phyloP scores from a whole-genome alignment of 1,284 basidiomycete genomes.

The Ustilago vetiveriae region DNA sequence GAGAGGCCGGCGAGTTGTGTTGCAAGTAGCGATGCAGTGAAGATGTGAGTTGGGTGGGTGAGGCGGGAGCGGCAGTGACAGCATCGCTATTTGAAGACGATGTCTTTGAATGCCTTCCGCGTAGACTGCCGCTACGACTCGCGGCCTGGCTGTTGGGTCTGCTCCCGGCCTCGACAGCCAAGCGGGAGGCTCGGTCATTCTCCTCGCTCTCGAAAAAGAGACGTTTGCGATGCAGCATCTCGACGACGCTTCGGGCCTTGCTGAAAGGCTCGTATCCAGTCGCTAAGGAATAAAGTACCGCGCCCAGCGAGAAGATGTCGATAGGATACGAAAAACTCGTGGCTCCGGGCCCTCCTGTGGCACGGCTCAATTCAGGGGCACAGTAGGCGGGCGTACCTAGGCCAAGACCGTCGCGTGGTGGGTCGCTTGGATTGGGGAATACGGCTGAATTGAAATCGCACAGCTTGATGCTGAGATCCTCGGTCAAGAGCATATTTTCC shows the following conservation, averaged over 20 bases:
- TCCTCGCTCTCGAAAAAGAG: conserved; percentile 64
- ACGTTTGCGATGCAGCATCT: conserved; percentile 62
- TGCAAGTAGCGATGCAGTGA: conserved; percentile 22
- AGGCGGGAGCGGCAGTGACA: conserved; percentile 2
- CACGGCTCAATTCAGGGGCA: conserved; percentile 62
- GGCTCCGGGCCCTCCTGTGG: conserved; percentile 29
- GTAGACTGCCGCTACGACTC: conserved; percentile 45
- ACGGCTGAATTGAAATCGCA: conserved; percentile 66
- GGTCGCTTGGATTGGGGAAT: conserved; percentile 56
- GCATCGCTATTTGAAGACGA: conserved; percentile 3
- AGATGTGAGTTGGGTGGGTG: conserved; percentile 12
- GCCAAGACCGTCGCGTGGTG: conserved; percentile 55
- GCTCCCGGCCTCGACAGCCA: conserved; percentile 49
- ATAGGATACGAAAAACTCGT: conserved; percentile 57
- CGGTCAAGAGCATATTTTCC: conserved; percentile 63
- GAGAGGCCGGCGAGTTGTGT: background rate
- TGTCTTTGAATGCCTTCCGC: conserved; percentile 22
- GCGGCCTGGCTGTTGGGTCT: conserved; percentile 32
- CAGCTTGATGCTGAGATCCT: conserved; percentile 57
- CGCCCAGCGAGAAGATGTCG: conserved; percentile 63
- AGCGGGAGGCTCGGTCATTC: conserved; percentile 52
- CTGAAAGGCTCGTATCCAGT: conserved; percentile 59
- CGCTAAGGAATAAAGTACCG: conserved; percentile 63
- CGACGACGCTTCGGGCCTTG: conserved; percentile 57
- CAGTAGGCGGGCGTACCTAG: conserved; percentile 65